Conservation (phyloP, 192 early-diverging fungal species). For the Coemansia sp. region DNA sequence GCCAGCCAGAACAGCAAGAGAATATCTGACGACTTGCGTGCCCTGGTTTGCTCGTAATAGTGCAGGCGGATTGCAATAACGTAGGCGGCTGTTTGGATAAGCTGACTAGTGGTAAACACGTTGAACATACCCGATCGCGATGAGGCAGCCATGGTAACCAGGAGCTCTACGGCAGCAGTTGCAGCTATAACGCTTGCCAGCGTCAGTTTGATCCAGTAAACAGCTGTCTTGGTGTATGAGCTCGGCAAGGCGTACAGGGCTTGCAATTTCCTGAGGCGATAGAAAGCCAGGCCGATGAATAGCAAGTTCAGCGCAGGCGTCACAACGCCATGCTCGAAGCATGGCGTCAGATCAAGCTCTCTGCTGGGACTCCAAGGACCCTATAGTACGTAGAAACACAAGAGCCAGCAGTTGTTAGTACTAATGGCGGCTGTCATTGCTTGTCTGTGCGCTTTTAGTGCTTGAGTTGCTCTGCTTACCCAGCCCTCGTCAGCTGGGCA, state of each 20-base stretch:
- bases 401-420: constrained; percentile 18
- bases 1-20: constrained; percentile 37
- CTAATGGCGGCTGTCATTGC: constrained; percentile 35
- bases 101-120: constrained; percentile 13
- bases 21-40: constrained; percentile 11
- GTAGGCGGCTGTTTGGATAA: constrained; percentile 11
- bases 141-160: neutral
- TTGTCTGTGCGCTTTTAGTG: no score
- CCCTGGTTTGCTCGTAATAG: constrained; percentile 24
- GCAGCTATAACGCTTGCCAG: constrained; percentile 6
- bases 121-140: neutral
- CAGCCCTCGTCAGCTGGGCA: constrained; percentile 17
- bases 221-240: neutral
- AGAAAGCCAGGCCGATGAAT: constrained; percentile 8
- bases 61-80: constrained; percentile 11
- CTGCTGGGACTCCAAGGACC: constrained; percentile 27
- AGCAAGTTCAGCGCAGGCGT: constrained; percentile 10
- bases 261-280: neutral
- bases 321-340: constrained; percentile 34
- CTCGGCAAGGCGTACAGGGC: neutral
- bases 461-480: constrained; percentile 6
- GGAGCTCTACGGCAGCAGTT: constrained; percentile 9
- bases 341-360: constrained; percentile 29
- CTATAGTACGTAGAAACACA: constrained; percentile 32
- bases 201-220: constrained; percentile 17